These are phyloP conservation scores for Russula compacta DNA, from an alignment of 768 basidiomycete genomes.

Conservation along the genomic window DNA sequence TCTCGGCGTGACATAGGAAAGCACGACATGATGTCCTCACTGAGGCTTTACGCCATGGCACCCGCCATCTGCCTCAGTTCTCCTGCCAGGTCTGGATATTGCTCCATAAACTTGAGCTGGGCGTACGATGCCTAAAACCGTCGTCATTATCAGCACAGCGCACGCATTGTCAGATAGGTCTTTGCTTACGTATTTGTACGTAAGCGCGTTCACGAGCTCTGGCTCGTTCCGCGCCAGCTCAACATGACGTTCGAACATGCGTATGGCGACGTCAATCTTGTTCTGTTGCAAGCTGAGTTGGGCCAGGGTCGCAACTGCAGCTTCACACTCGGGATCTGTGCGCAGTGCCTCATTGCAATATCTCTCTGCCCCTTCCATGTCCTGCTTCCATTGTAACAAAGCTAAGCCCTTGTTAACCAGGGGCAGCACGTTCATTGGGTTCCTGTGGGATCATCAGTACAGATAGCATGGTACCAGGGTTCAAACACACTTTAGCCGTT, in stretches of 20 bases:
- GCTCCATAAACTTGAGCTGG: conserved; percentile 74
- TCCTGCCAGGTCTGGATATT: conserved; percentile 79
- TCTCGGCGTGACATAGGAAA: background rate
- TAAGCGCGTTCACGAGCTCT: conserved; percentile 71
- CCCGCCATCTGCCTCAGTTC: conserved; percentile 45
- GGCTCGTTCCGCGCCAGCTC: conserved; percentile 85
- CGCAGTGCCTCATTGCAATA: conserved; percentile 83
- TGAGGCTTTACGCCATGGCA: conserved; percentile 26
- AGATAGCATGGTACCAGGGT: background rate
- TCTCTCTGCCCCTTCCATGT: conserved; percentile 69
- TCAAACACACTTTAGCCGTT: conserved; percentile 54
- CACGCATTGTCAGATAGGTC: background rate
- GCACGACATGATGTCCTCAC: background rate
- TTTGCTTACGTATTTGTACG: conserved; percentile 65
- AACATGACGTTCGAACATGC: conserved; percentile 77
- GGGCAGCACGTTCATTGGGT: conserved; percentile 74
- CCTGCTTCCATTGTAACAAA: conserved; percentile 92
- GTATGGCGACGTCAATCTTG: conserved; percentile 76
- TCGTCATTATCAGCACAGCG: background rate
- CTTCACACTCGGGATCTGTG: conserved; percentile 91
- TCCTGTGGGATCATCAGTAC: conserved; percentile 22
- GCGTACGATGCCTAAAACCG: conserved; percentile 59
- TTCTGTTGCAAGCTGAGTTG: conserved; percentile 88
- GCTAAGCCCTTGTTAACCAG: conserved; percentile 98
- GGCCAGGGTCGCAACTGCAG: conserved; percentile 91